Evolutionary conservation across 495 filamentous ascomycete genomes (phyloP).

Genomic region (Penicillium psychrofluorescens): DNA sequence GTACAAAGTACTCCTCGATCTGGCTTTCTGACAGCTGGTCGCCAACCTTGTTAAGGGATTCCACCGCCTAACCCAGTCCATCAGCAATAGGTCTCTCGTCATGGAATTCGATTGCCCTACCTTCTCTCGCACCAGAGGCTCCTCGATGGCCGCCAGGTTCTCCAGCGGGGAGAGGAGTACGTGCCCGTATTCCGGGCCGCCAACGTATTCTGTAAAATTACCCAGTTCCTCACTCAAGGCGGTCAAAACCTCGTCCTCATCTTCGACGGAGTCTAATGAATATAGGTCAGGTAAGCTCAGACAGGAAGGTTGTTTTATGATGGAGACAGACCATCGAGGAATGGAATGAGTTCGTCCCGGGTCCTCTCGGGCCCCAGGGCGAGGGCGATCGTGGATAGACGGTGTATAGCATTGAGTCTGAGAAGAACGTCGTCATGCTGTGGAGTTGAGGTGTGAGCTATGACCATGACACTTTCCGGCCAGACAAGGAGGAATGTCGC

Average conservation of each 20-base stretch:
- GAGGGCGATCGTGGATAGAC: constrained; percentile 94
- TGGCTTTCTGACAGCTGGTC: constrained; percentile 80
- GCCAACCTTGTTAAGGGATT: constrained; percentile 98
- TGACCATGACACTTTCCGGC: constrained; percentile 2
- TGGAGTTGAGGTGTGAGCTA: constrained; percentile 17
- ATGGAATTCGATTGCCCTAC: constrained; percentile 34
- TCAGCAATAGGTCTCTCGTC: constrained; percentile 11
- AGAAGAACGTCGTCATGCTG: constrained; percentile 98
- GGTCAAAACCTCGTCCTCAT: constrained; percentile 96
- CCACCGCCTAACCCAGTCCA: constrained; percentile 63
- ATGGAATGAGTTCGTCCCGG: constrained; percentile 95
- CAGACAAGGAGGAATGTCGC: constrained; percentile 2
- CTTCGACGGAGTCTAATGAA: constrained; percentile 85
- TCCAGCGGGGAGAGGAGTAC: constrained; percentile 94
- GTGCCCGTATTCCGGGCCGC: constrained; percentile 87
- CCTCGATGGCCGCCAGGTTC: constrained; percentile 96
- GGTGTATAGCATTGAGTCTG: constrained; percentile 95
- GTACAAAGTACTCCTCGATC: constrained; percentile 94
- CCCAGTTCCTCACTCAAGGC: constrained; percentile 95
- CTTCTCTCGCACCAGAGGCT: constrained; percentile 96
- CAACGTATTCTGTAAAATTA: constrained; percentile 94
- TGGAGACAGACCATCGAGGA: constrained; percentile 75
- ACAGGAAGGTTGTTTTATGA: not conserved
- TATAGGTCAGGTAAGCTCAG: constrained; percentile 18
- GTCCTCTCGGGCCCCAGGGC: constrained; percentile 92